A percentile compares a stretch with the other conserved stretches of the same genome.
Conservation (phyloP, 1,284 basidiomycete species). For the Ustilago sp. region DNA sequence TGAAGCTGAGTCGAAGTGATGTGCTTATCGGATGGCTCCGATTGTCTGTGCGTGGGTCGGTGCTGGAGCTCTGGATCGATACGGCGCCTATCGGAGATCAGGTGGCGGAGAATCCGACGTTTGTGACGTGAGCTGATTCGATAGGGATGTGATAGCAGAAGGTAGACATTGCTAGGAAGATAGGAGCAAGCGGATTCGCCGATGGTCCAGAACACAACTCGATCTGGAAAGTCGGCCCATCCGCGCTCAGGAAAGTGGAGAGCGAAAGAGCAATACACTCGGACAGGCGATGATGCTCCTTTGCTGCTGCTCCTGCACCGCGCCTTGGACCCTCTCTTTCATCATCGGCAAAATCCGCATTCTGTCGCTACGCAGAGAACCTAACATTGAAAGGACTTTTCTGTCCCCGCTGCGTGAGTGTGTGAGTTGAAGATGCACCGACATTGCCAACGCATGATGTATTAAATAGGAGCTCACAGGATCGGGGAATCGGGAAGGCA, state of each 20-base stretch:
- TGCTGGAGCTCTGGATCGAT: no score
- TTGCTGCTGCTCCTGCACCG: slow-evolving; percentile 1
- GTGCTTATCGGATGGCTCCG: background rate
- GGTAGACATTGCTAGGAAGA: slow-evolving; percentile 1
- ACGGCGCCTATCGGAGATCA: background rate
- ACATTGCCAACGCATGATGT: no score
- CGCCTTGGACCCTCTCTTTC: slow-evolving; percentile 14
- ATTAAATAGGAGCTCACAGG: no score
- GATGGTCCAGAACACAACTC: background rate
- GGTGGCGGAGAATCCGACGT: slow-evolving; percentile 13
- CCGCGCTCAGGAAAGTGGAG: slow-evolving; percentile 13
- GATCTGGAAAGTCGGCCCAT: slow-evolving; percentile 5
- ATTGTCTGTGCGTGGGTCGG: background rate
- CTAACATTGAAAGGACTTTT: no score
- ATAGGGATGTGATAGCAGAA: background rate
- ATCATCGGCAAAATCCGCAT: no score
- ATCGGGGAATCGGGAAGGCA: no score
- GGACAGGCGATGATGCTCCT: slow-evolving; percentile 15
- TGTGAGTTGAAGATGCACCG: no score
- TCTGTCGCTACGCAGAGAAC: background rate
- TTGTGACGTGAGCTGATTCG: background rate
- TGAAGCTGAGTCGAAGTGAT: background rate
- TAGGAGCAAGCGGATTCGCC: slow-evolving; percentile 8
- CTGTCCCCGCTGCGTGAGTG: background rate
- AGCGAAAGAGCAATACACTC: slow-evolving; percentile 21